Base-by-base conservation (phyloP, 2,329 filamentous ascomycete species). In the Colletotrichum tabaci region DNA sequence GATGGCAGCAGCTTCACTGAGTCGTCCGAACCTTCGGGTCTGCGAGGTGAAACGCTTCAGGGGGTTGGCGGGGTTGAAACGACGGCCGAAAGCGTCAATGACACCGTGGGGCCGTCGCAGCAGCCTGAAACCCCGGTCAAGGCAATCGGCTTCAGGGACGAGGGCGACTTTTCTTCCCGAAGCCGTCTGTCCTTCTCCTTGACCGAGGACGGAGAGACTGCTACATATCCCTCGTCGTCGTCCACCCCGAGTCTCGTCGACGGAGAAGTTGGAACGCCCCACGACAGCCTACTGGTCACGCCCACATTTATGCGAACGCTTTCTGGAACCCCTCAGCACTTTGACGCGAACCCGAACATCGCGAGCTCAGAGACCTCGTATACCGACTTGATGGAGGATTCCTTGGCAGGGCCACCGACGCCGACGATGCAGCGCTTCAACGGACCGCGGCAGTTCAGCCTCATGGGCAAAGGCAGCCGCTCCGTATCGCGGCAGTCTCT, bases 161-260 rank as follows among this genome's bases (percentile, higher is more conserved):
- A 70, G 30, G 23, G 57, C 49, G 53, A 52, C 53, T 55, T 38
- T 44, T 44, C 64, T 49, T 49, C 60, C 23, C 61, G 70, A 35
- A 64, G 60, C 58, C 56, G 44, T 38, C 40, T 67, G 4, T 74
- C 71, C 47, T 52, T 65, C 15, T 61, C 56, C 23, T 15, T 50
- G 35, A 55, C 67, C 35, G 74, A 76, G 30, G 73, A 76, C 38
- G 67, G 66, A 18, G 61, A 70, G 7, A 60, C 62, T 49, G 72
- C 74, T 49, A 73, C 74, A 38, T 72, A 68, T 69, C 53, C 26
- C 15, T 68, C 69, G 9, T 74, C 74, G 10, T 73, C 74, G 30
- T 72, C 73, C 30, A 75, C 76, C 30, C 76, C 76, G n/a, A 75
- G 74, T 58, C 70, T 77, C 40, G 57, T 72, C 52, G 72, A 74